phyloP scores from a whole-genome alignment of 2,329 filamentous ascomycete genomes.

The Epichloe sibirici region DNA sequence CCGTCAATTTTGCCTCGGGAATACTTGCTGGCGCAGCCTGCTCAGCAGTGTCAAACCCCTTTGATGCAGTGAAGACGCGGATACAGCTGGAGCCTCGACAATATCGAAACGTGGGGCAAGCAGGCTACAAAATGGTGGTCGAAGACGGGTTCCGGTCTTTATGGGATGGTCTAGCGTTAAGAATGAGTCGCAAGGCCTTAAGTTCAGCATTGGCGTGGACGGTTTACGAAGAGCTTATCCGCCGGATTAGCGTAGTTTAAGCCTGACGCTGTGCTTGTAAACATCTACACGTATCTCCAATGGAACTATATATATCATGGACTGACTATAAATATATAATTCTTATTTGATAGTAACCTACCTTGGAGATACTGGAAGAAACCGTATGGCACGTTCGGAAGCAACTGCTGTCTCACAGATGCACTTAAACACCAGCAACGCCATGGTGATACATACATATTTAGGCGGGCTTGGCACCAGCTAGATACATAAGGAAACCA shows the following conservation, averaged over 20 bases:
- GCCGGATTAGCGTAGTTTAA: slow-evolving; percentile 30
- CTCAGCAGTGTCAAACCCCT: slow-evolving; percentile 86
- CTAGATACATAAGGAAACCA: slow-evolving; percentile 43
- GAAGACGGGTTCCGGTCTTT: slow-evolving; percentile 73
- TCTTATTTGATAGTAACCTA: no score
- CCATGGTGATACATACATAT: not conserved
- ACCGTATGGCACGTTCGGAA: no score
- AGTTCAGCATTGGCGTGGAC: slow-evolving; percentile 97
- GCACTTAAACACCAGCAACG: no score
- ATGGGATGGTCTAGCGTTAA: slow-evolving; percentile 73
- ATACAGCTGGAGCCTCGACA: slow-evolving; percentile 77
- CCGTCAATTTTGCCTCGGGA: slow-evolving; percentile 78
- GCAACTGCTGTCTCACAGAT: no score
- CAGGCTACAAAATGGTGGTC: slow-evolving; percentile 61
- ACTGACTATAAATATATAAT: no score
- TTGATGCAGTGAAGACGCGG: slow-evolving; percentile 91
- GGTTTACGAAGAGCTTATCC: slow-evolving; percentile 84
- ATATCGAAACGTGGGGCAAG: slow-evolving; percentile 74
- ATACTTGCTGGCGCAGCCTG: slow-evolving; percentile 70
- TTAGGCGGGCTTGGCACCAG: slow-evolving; percentile 26
- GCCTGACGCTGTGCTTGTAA: no score
- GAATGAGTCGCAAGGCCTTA: slow-evolving; percentile 83
- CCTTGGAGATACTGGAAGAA: no score
- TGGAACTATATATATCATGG: no score
- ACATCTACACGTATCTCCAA: no score